A percentile compares a stretch with the other conserved stretches of the same genome.
phyloP scores from a whole-genome alignment of 306 rosid species.

The Cicer chorassanicum region DNA sequence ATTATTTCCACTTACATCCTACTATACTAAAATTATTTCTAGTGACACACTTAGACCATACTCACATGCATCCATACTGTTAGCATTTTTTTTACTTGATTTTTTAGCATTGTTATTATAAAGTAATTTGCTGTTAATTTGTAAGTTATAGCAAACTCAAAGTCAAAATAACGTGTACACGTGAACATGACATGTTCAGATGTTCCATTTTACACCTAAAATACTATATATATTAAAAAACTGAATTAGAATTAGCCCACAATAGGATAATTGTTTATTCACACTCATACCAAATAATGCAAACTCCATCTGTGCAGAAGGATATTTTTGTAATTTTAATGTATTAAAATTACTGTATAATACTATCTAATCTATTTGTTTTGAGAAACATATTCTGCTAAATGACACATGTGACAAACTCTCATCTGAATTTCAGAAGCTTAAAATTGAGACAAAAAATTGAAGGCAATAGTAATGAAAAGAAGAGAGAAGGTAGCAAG shows the following conservation, averaged over 20 bases:
- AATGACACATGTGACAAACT: too few relatives aligned
- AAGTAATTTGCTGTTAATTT: background rate
- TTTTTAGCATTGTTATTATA: background rate
- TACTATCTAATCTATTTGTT: too few relatives aligned
- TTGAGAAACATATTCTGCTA: too few relatives aligned
- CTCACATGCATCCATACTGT: background rate
- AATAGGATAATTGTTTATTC: slow-evolving; percentile 21
- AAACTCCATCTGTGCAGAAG: background rate
- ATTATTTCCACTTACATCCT: slow-evolving; percentile 1
- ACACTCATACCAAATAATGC: background rate
- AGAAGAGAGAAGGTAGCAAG: slow-evolving; percentile 39
- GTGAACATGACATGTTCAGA: slow-evolving; percentile 14
- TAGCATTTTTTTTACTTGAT: too few relatives aligned
- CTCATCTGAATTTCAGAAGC: background rate
- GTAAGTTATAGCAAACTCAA: slow-evolving; percentile 10
- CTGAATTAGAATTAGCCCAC: slow-evolving; percentile 5
- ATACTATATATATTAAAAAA: background rate
- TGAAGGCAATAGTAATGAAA: slow-evolving; percentile 35
- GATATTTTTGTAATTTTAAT: too few relatives aligned
- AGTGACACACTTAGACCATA: background rate
- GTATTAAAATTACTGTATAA: too few relatives aligned
- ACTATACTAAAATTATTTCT: background rate
- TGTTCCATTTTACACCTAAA: slow-evolving; percentile 25
- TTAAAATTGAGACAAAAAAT: slow-evolving; percentile 34
- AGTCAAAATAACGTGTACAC: slow-evolving; percentile 17